A percentile compares a stretch with the other conserved stretches of the same genome.
These are phyloP conservation scores for Trifolium repens DNA, from an alignment of 306 rosid species.

Conservation along the genomic window DNA sequence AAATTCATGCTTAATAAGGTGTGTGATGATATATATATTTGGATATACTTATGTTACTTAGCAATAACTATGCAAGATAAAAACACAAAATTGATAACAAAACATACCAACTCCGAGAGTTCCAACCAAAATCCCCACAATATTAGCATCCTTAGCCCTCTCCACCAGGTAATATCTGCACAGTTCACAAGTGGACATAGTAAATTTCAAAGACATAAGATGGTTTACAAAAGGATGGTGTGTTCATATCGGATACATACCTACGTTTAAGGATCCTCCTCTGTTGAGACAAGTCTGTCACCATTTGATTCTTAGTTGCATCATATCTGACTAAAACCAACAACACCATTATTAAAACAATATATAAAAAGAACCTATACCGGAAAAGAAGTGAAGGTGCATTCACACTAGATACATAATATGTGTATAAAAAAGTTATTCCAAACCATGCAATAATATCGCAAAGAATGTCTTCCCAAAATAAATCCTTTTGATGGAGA, in stretches of 20 bases:
- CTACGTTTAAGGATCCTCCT: slow-evolving; percentile 91
- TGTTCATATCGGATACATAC: slow-evolving; percentile 47
- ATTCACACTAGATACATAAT: slow-evolving; percentile 15
- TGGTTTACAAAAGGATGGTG: slow-evolving; percentile 1
- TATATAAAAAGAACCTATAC: slow-evolving; percentile 28
- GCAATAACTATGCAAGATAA: slow-evolving; percentile 33
- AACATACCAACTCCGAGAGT: slow-evolving; percentile 90
- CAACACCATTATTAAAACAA: slow-evolving; percentile 43
- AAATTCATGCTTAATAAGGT: not conserved
- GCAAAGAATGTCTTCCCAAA: not conserved
- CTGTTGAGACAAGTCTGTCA: slow-evolving; percentile 75
- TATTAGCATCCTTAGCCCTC: slow-evolving; percentile 94
- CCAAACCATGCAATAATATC: not conserved
- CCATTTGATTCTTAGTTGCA: slow-evolving; percentile 59
- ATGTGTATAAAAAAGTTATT: not conserved
- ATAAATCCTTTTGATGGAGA: slow-evolving; percentile 3
- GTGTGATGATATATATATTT: not conserved
- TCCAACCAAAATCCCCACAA: slow-evolving; percentile 90
- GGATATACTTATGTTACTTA: slow-evolving; percentile 11
- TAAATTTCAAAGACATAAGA: slow-evolving; percentile 15
- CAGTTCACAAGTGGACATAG: slow-evolving; percentile 4
- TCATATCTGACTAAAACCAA: slow-evolving; percentile 86
- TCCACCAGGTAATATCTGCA: slow-evolving; percentile 92
- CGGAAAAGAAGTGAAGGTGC: not conserved
- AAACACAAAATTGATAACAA: not conserved